Evolutionary conservation across 2,329 filamentous ascomycete genomes (phyloP).

Genomic region (Hirsutella rhossiliensis): DNA sequence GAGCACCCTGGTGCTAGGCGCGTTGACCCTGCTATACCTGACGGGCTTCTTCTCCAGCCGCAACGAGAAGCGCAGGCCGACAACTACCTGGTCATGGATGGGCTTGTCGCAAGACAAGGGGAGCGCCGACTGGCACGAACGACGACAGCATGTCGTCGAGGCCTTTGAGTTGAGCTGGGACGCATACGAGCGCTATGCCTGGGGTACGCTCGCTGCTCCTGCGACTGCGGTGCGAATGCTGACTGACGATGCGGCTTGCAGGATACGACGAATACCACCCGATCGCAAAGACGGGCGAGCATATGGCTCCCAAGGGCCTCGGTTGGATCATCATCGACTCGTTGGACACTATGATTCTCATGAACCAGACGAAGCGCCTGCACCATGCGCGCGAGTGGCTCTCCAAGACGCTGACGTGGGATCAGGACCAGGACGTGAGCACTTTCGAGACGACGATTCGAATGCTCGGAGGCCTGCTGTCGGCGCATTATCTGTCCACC

Average conservation of each 20-base stretch:
- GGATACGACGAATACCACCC: conserved; percentile 83
- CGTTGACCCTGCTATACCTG: conserved; percentile 57
- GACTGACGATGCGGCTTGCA: conserved; percentile 22
- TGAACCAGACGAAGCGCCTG: conserved; percentile 86
- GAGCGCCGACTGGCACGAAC: conserved; percentile 59
- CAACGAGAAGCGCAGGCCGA: conserved; percentile 17
- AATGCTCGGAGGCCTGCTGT: conserved; percentile 87
- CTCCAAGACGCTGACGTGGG: conserved; percentile 65
- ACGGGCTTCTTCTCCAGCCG: conserved; percentile 41
- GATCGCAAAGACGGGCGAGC: conserved; percentile 60
- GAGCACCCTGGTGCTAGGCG: conserved; percentile 35
- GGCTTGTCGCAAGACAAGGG: conserved; percentile 32
- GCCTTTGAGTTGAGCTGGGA: conserved; percentile 89
- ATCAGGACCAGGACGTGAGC: conserved; percentile 90
- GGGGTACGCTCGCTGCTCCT: conserved; percentile 54
- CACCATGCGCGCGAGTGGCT: conserved; percentile 85
- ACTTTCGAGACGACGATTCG: conserved; percentile 97
- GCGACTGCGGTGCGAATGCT: background rate
- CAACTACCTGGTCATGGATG: conserved; percentile 47
- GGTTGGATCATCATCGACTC: conserved; percentile 98
- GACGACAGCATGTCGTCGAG: conserved; percentile 73
- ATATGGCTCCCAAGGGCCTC: conserved; percentile 82
- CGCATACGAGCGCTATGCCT: conserved; percentile 83
- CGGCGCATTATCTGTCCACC: conserved; percentile 89
- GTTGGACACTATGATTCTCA: conserved; percentile 92